phyloP scores from a whole-genome alignment of 164 flowering plant species.

The Liriodendron chinense region DNA sequence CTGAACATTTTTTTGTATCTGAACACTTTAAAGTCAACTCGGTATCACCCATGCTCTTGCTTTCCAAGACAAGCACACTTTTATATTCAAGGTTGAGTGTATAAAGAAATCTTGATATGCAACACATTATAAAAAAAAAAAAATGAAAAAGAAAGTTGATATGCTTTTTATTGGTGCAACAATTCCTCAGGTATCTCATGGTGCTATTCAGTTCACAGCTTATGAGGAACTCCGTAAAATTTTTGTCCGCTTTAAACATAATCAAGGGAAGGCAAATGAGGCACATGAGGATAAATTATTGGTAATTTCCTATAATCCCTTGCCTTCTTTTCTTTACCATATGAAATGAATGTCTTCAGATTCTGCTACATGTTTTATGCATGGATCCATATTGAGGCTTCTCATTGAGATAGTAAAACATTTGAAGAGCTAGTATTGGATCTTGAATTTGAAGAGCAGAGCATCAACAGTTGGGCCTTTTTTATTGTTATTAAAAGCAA shows the following conservation, averaged over 20 bases:
- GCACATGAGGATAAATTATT: conserved; percentile 33
- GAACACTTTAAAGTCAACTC: neutral
- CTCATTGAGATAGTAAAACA: neutral
- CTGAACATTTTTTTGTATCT: neutral
- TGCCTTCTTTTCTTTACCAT: neutral
- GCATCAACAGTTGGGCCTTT: neutral
- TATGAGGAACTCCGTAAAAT: conserved; percentile 91
- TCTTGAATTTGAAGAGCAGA: neutral
- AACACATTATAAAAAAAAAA: neutral
- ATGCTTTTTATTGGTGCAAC: neutral
- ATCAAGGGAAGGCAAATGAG: conserved; percentile 14
- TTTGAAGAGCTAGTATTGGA: neutral
- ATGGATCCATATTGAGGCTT: neutral
- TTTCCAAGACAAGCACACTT: too few relatives aligned
- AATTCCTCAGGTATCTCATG: conserved; percentile 95
- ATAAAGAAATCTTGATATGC: neutral
- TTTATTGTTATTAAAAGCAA: neutral
- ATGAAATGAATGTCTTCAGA: conserved; percentile 2
- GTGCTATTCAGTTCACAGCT: conserved; percentile 93
- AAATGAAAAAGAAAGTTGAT: too few relatives aligned
- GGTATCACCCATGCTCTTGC: neutral
- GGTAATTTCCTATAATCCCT: conserved; percentile 35
- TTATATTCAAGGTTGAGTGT: neutral
- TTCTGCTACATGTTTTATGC: neutral
- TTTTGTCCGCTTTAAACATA: conserved; percentile 45